phyloP scores from a whole-genome alignment of 2,329 filamentous ascomycete genomes.

The Neonectria ditissima region DNA sequence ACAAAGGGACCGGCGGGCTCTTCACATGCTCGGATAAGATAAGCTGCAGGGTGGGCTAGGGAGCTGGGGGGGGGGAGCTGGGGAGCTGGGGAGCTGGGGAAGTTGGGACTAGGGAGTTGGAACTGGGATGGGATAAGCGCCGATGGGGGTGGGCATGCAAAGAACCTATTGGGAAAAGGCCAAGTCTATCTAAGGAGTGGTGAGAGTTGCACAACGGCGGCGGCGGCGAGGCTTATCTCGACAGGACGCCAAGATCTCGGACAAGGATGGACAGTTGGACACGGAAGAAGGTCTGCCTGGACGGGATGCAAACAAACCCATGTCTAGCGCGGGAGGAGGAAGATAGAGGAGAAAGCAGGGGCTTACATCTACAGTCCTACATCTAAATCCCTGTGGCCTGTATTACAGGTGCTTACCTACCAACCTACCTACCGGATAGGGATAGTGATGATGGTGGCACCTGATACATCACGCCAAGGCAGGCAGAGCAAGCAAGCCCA shows the following conservation, averaged over 20 bases:
- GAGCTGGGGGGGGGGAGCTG: not conserved
- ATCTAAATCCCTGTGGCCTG: no score
- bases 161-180: not conserved
- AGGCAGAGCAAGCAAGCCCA: no score
- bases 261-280: constrained; percentile 2
- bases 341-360: not conserved
- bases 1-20: not conserved
- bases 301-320: not conserved
- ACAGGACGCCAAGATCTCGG: constrained; percentile 5
- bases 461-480: no score
- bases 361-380: no score
- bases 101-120: not conserved
- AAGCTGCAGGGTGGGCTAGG: not conserved
- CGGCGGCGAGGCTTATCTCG: constrained; percentile 2
- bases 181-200: not conserved
- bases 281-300: constrained; percentile 2
- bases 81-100: not conserved
- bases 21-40: not conserved
- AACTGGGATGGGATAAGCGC: constrained; percentile 3
- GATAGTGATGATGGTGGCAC: not conserved
- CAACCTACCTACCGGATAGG: constrained; percentile 6
- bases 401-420: constrained; percentile 1
- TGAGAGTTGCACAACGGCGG: not conserved
- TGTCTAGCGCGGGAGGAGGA: constrained; percentile 2
- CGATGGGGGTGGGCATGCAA: not conserved